Evolutionary conservation across 257 asterid genomes (phyloP), one percentile per base, ranked within the genome.

Genomic region (Dorcoceras hygrometricum): DNA sequence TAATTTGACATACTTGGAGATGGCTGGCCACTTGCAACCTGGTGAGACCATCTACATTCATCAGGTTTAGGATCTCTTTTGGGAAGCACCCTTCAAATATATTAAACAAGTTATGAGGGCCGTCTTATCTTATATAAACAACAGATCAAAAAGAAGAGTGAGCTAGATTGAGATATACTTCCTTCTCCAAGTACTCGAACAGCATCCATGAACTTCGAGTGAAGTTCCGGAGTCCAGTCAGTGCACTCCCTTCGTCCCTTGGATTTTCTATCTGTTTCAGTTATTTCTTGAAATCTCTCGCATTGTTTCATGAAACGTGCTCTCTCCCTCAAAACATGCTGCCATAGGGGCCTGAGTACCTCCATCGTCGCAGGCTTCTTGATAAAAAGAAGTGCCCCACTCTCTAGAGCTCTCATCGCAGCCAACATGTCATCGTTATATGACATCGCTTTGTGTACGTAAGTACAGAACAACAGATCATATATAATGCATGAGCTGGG

Each of bases 11-110:
- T 57, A 83, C 88, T 85, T 83, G 88, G 4, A 83, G 79, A 66
- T 83, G 88, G 59, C 88, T 83, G 0, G 88, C 83, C 0, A 83
- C 88, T 79, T 83, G 85, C 83, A 83, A 77, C 65, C 88, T 80
- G 4, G 85, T 83, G 1, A 83, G 71, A 9, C 80, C 88, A 4
- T 85, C 81, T 24, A 77, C 83, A 9, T 80, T 39, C 88, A 83
- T 83, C 6, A 72, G 14, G 59, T 73, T 78, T 9, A 75, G 57
- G 11, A 83, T 80, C 57, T 83, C 83, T 55, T 69, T 80, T 0
- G 88, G 88, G n/a, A 75, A 83, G 53, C 88, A 83, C 39, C 78
- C 88, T 82, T 11, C 50, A 12, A 39, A 11, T 34, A 12, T 14
- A 12, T 3, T 4, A 43, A 12, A 43, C 19, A 11, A 36, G 11